phyloP scores from a whole-genome alignment of 768 basidiomycete genomes.

The Agaricus sinodeliciosus region DNA sequence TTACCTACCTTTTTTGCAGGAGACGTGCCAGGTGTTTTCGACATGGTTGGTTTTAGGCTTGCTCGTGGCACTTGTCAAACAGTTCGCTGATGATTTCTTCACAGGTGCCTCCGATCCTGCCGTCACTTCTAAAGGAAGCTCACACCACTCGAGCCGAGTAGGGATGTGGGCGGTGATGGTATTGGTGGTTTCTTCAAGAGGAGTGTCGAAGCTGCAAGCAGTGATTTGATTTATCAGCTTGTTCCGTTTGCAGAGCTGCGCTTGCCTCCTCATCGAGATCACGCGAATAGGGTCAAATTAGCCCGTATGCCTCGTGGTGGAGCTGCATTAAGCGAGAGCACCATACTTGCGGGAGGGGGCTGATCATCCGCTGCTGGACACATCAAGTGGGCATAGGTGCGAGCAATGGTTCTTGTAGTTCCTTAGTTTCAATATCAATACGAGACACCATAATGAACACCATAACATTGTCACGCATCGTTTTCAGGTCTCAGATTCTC shows the following conservation, averaged over 20 bases:
- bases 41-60: slow-evolving; percentile 37
- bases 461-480: too few species aligned
- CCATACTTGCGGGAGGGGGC: background rate
- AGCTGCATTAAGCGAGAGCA: background rate
- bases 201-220: background rate
- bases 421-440: too few species aligned
- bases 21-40: slow-evolving; percentile 25
- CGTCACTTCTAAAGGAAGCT: slow-evolving; percentile 15
- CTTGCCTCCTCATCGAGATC: slow-evolving; percentile 7
- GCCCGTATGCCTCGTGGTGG: slow-evolving; percentile 8
- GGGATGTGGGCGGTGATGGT: background rate
- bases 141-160: slow-evolving; percentile 5
- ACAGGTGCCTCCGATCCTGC: slow-evolving; percentile 21
- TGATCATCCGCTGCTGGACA: background rate
- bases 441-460: too few species aligned
- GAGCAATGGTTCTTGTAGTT: too few species aligned
- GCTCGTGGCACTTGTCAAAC: slow-evolving; percentile 31
- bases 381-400: too few species aligned
- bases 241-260: slow-evolving; percentile 6
- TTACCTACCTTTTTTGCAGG: slow-evolving; percentile 62
- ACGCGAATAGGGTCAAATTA: background rate
- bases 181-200: slow-evolving; percentile 1
- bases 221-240: slow-evolving; percentile 8
- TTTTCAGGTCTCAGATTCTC: too few species aligned
- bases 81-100: slow-evolving; percentile 23